phyloP scores from a whole-genome alignment of 192 early-diverging fungal species.

The Jimgerdemannia flammicorona region DNA sequence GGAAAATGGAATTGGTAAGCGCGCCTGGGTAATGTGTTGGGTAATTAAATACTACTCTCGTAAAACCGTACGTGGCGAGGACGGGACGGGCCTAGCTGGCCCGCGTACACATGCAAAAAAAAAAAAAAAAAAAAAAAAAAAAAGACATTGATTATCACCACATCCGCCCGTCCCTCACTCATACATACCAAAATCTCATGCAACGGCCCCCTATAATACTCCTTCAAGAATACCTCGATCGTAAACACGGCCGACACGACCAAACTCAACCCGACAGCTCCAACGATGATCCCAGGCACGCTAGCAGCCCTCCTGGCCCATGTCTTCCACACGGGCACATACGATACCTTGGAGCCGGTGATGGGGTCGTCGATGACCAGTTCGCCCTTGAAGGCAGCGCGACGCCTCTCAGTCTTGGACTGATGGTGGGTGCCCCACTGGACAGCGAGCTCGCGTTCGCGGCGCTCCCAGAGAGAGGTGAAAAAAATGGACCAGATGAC shows the following conservation, averaged over 20 bases:
- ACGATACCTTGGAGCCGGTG: constrained; percentile 70
- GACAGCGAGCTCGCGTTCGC: constrained; percentile 65
- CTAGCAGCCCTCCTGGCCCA: constrained; percentile 59
- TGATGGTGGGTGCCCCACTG: constrained; percentile 73
- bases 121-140: too few relatives aligned
- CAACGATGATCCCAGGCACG: constrained; percentile 52
- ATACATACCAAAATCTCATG: constrained; percentile 31
- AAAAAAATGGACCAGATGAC: constrained; percentile 68
- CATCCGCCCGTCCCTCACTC: too few relatives aligned
- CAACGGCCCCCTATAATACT: constrained; percentile 84
- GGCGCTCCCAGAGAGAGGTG: constrained; percentile 80
- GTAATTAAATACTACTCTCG: too few relatives aligned
- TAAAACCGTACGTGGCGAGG: too few relatives aligned
- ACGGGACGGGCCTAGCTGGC: too few relatives aligned
- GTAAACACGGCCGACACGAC: constrained; percentile 69
- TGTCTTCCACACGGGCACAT: constrained; percentile 67
- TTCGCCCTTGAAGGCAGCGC: constrained; percentile 70
- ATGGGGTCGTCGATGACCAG: constrained; percentile 52
- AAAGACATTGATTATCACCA: constrained; percentile 6
- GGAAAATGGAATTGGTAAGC: too few relatives aligned
- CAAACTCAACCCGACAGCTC: constrained; percentile 54
- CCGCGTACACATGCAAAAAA: too few relatives aligned
- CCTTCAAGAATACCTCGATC: constrained; percentile 70
- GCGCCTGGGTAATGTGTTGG: too few relatives aligned
- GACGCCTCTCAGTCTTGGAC: constrained; percentile 53